phyloP scores from a whole-genome alignment of 2,329 filamentous ascomycete genomes.

The Scorias spongiosa region DNA sequence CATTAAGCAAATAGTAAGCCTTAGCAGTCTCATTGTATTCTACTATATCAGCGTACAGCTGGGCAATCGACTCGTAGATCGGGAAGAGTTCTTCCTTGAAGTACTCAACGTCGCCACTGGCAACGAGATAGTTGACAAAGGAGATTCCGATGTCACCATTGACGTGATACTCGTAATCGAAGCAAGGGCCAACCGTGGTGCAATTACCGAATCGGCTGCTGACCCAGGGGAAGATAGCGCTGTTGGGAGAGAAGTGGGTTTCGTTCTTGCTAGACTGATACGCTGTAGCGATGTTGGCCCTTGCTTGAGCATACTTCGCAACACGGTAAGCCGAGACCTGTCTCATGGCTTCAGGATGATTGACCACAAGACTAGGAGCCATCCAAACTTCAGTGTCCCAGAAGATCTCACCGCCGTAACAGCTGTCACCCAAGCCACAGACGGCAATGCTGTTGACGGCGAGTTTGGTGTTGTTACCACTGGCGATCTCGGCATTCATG shows the following conservation, averaged over 20 bases:
- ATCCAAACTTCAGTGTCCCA: constrained; percentile 56
- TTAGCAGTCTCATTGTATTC: constrained; percentile 42
- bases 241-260: constrained; percentile 41
- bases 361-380: constrained; percentile 49
- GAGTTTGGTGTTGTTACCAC: constrained; percentile 34
- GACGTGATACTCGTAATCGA: constrained; percentile 58
- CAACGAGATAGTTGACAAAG: constrained; percentile 44
- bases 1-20: constrained; percentile 40
- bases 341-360: constrained; percentile 46
- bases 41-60: constrained; percentile 45
- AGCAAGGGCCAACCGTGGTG: constrained; percentile 45
- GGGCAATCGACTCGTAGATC: constrained; percentile 48
- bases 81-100: constrained; percentile 44
- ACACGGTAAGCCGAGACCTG: constrained; percentile 51
- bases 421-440: constrained; percentile 52
- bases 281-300: constrained; percentile 41
- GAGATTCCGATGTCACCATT: constrained; percentile 54
- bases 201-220: constrained; percentile 53
- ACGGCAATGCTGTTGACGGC: constrained; percentile 51
- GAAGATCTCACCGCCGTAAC: constrained; percentile 51
- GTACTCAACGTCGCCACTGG: constrained; percentile 41
- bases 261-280: constrained; percentile 44
- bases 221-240: constrained; percentile 54
- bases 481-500: constrained; percentile 36
- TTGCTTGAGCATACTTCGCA: constrained; percentile 43